Base-by-base conservation (phyloP, 1,284 basidiomycete species). In the Malassezia brasiliensis region DNA sequence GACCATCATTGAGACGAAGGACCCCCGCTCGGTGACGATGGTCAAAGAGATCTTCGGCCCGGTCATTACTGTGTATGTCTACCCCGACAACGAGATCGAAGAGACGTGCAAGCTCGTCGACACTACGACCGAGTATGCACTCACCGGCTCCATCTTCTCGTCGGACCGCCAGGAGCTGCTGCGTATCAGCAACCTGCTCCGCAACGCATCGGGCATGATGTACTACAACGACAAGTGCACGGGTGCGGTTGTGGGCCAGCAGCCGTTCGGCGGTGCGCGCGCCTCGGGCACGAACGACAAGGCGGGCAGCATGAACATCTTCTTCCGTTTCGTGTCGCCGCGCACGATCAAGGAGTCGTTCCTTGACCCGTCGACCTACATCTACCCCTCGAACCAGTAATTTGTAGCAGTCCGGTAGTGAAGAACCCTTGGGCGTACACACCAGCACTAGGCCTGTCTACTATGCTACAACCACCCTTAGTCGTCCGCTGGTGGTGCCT, bases 231-330 rank as follows among this genome's bases (percentile, higher is more conserved):
- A 73, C 64, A 77, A 77, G 66, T 93, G 88, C 77, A 96, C 93
- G 0, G 93, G 93, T 56, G 93, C 93, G 30, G 70, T 74, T 40
- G 74, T 75, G 7, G 74, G 74, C 25, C 90, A 96, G 76, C 93
- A 98, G 77, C 90, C 93, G 6, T 98, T 98, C 75, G 93, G 93
- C 52, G 94, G 93, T 53, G 88, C 84, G 6, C 83, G 93, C 44
- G 88, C 82, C 20, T 89, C 86, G 67, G 93, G 94, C 30, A 98
- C 94, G 62, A 96, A 96, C 79, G 94, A 98, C 78, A 98, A 96
- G 80, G 88, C 90, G 0, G 93, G 93, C 14, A 89, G 86, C 63
- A 85, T 90, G 64, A 83, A 81, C 67, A 87, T 96, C 74, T 56
- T 74, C 60, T 71, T 67, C 63, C 69, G 71, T 36, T 76, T 76